Evolutionary conservation across 495 filamentous ascomycete genomes (phyloP), one percentile per base, ranked within the genome.

Genomic region (Tetracladium marchalianum): DNA sequence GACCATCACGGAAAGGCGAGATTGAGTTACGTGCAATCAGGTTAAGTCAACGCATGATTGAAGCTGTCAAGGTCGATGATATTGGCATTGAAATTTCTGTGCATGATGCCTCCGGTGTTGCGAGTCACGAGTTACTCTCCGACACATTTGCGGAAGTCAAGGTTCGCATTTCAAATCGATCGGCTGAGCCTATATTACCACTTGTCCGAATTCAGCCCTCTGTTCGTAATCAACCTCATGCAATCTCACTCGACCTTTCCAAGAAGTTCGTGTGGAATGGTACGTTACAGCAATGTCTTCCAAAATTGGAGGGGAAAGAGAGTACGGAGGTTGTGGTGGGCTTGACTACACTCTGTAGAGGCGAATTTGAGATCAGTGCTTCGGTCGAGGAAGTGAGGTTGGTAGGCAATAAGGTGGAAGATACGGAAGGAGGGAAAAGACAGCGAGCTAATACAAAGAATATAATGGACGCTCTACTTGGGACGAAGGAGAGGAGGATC

Each of bases 191-290:
- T 2, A 73, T 95, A 35, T 73, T 78, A 36, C 84, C 85, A 0
- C 66, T 90, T 5, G 69, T 96, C 24, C 75, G 90, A 17, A 64
- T 95, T 8, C 81, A 89, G 61, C 88, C 88, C 0, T 70, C 78
- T 44, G 72, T 95, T 4, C 73, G 80, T 35, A 77, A 89, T 50
- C 80, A 90, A 22, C 76, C 84, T 1, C 74, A 77, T 46, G 77
- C 81, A 55, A 68, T 82, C 11, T 84, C 87, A 12, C 76, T 95
- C 13, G 90, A 96, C 58, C 77, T 94, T 15, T 80, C 81, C n/a
- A 78, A 83, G 53, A 81, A 85, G 41, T 72, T 95, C 11, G 82
- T 82, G 11, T 90, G 86, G 77, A 90, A 85, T 46, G 90, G 90
- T 0, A 77, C 85, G 45, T 60, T 93, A 42, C 90, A 96, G 62